Evolutionary conservation across 2,329 filamentous ascomycete genomes (phyloP).

Genomic region (Pseudomassariella vexata): DNA sequence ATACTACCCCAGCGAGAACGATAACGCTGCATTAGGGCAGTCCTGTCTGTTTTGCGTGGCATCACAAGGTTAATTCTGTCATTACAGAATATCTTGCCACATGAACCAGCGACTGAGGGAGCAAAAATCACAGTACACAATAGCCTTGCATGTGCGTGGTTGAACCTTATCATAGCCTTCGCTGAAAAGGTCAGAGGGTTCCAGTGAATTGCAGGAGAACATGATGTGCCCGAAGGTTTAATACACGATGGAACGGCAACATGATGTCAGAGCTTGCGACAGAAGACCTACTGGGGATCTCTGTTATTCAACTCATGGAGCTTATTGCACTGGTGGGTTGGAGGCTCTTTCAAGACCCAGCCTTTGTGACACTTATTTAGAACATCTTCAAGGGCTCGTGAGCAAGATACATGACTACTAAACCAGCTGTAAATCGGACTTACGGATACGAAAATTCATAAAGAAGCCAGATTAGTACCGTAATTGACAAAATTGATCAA

Average conservation of each 20-base stretch:
- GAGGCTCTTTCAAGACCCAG: conserved; percentile 33
- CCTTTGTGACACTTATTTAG: conserved; percentile 35
- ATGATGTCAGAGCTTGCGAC: conserved; percentile 27
- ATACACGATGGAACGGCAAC: conserved; percentile 29
- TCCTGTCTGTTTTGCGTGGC: conserved; percentile 10
- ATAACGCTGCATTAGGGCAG: too few relatives aligned
- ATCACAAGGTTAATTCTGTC: conserved; percentile 10
- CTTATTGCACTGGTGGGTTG: conserved; percentile 33
- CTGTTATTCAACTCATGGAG: conserved; percentile 35
- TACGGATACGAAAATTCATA: not conserved
- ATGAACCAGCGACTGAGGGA: conserved; percentile 19
- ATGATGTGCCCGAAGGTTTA: conserved; percentile 23
- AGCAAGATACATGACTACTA: conserved; percentile 9
- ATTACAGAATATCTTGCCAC: conserved; percentile 12
- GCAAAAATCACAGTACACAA: conserved; percentile 26
- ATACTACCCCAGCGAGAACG: too few relatives aligned
- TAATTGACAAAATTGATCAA: conserved; percentile 36
- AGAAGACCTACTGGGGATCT: conserved; percentile 26
- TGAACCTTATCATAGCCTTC: conserved; percentile 34
- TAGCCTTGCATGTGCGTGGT: conserved; percentile 33
- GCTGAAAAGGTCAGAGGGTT: conserved; percentile 18
- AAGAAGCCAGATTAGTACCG: conserved; percentile 20
- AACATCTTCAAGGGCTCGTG: conserved; percentile 35
- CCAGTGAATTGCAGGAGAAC: conserved; percentile 20
- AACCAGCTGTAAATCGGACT: too few relatives aligned